Conservation (phyloP, 768 basidiomycete species). For the Cantharellus cinnabarinus region DNA sequence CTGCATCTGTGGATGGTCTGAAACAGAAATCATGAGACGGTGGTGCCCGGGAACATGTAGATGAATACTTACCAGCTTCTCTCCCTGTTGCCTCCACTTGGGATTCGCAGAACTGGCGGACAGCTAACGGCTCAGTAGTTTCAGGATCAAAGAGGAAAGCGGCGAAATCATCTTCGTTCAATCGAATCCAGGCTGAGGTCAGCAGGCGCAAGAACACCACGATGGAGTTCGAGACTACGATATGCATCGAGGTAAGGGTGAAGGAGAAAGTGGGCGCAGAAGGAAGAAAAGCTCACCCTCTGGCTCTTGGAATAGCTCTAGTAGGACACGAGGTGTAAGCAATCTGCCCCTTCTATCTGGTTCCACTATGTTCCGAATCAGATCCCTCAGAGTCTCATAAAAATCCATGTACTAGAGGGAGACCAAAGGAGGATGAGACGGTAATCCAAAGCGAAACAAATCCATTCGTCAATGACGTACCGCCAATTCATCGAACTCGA, state of each 20-base stretch:
- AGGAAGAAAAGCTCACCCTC: conserved; percentile 22
- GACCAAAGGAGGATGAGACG: conserved; percentile 11
- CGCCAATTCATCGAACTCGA: conserved; percentile 47
- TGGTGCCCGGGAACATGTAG: neutral
- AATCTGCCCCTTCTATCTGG: conserved; percentile 18
- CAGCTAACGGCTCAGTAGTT: conserved; percentile 32
- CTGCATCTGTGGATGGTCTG: conserved; percentile 65
- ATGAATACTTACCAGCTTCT: conserved; percentile 36
- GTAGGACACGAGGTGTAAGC: conserved; percentile 22
- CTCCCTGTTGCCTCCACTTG: conserved; percentile 61
- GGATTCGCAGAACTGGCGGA: conserved; percentile 49
- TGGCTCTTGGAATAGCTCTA: conserved; percentile 33
- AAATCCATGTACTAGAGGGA: conserved; percentile 30
- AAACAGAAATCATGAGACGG: neutral
- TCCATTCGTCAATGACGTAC: conserved; percentile 20
- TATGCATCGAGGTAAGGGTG: conserved; percentile 17
- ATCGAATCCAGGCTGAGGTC: conserved; percentile 64
- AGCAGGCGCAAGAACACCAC: conserved; percentile 65
- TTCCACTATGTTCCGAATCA: conserved; percentile 28
- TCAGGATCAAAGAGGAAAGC: conserved; percentile 67
- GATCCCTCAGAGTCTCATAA: conserved; percentile 35
- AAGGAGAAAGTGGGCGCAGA: neutral
- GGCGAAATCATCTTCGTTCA: conserved; percentile 36
- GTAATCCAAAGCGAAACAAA: neutral
- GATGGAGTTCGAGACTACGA: conserved; percentile 29